phyloP scores from a whole-genome alignment of 2,329 filamentous ascomycete genomes.

The Penicillium glabrum region DNA sequence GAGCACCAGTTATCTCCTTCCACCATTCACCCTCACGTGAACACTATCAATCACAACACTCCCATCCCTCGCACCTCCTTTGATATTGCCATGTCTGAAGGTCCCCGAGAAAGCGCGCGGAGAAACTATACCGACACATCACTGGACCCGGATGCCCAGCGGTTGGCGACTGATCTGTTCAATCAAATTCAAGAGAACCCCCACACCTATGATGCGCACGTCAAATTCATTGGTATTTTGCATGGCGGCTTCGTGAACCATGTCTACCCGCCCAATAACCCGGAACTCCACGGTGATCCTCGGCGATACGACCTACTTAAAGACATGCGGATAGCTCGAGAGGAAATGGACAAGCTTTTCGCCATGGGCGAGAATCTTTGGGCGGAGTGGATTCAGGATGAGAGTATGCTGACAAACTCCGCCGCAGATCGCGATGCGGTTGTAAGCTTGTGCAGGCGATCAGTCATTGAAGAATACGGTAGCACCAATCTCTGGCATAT shows the following conservation, averaged over 20 bases:
- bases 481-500: constrained; percentile 62
- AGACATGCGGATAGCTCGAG: constrained; percentile 50
- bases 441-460: constrained; percentile 60
- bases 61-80: constrained; percentile 45
- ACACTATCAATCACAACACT: constrained; percentile 37
- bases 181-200: constrained; percentile 46
- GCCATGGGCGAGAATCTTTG: constrained; percentile 64
- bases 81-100: constrained; percentile 47
- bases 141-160: constrained; percentile 41
- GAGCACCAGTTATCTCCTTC: constrained; percentile 46
- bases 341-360: constrained; percentile 62
- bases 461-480: constrained; percentile 61
- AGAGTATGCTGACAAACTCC: constrained; percentile 56
- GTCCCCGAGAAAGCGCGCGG: constrained; percentile 38
- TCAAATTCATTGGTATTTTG: constrained; percentile 47
- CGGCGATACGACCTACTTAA: constrained; percentile 47
- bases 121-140: constrained; percentile 45
- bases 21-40: constrained; percentile 41
- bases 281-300: constrained; percentile 46
- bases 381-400: constrained; percentile 64
- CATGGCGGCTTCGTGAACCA: constrained; percentile 50
- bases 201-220: constrained; percentile 48
- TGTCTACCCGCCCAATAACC: constrained; percentile 46
- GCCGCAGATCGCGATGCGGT: constrained; percentile 59
- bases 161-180: constrained; percentile 41